A percentile compares a stretch with the other conserved stretches of the same genome.
These are phyloP conservation scores for Helotiales sp. DNA, from an alignment of 2,329 filamentous ascomycete genomes.

Conservation along the genomic window DNA sequence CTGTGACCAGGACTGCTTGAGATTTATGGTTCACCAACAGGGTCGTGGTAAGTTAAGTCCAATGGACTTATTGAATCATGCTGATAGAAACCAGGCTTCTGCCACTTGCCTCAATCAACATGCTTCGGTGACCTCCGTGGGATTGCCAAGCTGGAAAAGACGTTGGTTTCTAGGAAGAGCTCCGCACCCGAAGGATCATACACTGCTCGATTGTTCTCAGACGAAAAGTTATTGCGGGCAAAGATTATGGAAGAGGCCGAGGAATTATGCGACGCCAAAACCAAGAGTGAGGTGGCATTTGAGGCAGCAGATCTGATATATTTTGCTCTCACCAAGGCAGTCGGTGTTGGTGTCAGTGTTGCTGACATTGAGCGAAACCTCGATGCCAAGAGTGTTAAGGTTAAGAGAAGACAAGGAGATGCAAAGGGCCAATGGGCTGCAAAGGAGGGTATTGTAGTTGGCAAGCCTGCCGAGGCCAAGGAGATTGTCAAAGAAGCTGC, in stretches of 20 bases:
- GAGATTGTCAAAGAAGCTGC: slow-evolving; percentile 52
- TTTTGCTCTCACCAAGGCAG: slow-evolving; percentile 90
- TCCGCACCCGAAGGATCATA: slow-evolving; percentile 91
- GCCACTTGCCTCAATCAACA: slow-evolving; percentile 87
- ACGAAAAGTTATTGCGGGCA: slow-evolving; percentile 84
- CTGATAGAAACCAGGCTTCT: slow-evolving; percentile 66
- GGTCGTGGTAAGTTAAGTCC: slow-evolving; percentile 61
- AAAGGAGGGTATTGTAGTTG: slow-evolving; percentile 70
- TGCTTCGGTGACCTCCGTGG: slow-evolving; percentile 89
- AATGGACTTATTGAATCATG: neutral
- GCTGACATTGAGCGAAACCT: slow-evolving; percentile 91
- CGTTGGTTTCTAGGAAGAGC: slow-evolving; percentile 77
- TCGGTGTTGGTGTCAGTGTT: slow-evolving; percentile 81
- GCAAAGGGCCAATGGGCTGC: slow-evolving; percentile 92
- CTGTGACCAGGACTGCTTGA: slow-evolving; percentile 91
- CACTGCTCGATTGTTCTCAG: slow-evolving; percentile 89
- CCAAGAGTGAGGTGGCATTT: slow-evolving; percentile 83
- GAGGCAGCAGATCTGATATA: slow-evolving; percentile 96
- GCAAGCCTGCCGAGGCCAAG: slow-evolving; percentile 39
- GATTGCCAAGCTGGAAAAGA: slow-evolving; percentile 84
- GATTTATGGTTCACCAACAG: slow-evolving; percentile 88
- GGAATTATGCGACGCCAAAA: slow-evolving; percentile 86
- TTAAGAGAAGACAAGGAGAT: slow-evolving; percentile 90
- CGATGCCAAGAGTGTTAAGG: slow-evolving; percentile 93
- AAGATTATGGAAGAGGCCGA: slow-evolving; percentile 99